These are phyloP conservation scores for Naganishia friedmannii DNA, from an alignment of 768 basidiomycete genomes.

Conservation along the genomic window DNA sequence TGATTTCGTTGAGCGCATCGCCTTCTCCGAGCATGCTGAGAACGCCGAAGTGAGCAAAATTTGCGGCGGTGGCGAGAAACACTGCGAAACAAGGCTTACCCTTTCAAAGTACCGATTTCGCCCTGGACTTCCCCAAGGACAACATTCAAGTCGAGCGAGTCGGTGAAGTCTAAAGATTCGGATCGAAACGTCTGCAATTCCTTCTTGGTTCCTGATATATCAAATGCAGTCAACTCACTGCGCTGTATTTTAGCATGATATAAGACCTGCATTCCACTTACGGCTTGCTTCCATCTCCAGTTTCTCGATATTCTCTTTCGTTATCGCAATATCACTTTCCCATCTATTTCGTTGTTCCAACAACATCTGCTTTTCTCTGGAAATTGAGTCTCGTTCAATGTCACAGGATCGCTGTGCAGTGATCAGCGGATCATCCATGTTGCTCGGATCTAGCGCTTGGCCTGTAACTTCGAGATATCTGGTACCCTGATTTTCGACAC, in stretches of 20 bases:
- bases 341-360: slow-evolving; percentile 47
- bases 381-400: slow-evolving; percentile 43
- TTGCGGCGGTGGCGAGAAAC: not conserved
- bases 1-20: not conserved
- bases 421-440: slow-evolving; percentile 72
- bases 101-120: slow-evolving; percentile 9
- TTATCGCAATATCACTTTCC: slow-evolving; percentile 29
- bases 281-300: slow-evolving; percentile 28
- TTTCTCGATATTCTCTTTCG: slow-evolving; percentile 37
- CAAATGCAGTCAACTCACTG: not conserved
- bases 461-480: slow-evolving; percentile 69
- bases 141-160: not conserved
- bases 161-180: not conserved
- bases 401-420: slow-evolving; percentile 58
- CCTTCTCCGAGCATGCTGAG: not conserved
- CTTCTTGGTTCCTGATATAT: slow-evolving; percentile 9
- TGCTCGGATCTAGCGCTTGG: slow-evolving; percentile 60
- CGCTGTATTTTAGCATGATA: no score
- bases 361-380: slow-evolving; percentile 65
- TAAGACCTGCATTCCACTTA: not conserved
- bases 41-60: not conserved
- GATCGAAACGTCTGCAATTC: slow-evolving; percentile 4
- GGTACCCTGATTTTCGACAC: slow-evolving; percentile 62
- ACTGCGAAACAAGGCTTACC: not conserved
- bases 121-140: not conserved